Percentiles rank a stretch among this genome's conserved stretches.
phyloP scores from a whole-genome alignment of 176 grass and related monocot genomes.

The Phoenix roebelenii region DNA sequence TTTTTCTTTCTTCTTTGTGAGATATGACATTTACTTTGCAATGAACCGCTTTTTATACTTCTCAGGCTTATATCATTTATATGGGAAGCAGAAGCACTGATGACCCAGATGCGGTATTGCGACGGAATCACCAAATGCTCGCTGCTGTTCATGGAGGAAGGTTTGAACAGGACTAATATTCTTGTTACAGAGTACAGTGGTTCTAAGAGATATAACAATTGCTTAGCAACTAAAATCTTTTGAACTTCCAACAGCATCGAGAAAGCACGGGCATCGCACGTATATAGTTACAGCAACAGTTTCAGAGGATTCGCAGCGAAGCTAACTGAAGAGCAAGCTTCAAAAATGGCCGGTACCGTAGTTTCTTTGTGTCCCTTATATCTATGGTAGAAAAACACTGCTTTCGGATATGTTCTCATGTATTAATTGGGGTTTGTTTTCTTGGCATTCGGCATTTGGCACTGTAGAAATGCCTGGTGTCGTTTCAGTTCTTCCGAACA shows the following conservation, averaged over 20 bases:
- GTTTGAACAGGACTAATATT: constrained; percentile 12
- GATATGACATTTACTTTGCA: too few species aligned
- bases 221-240: not conserved
- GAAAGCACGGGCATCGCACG: constrained; percentile 42
- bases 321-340: constrained; percentile 47
- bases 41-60: not conserved
- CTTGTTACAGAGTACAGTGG: not conserved
- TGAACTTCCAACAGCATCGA: constrained; percentile 29
- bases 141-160: constrained; percentile 59
- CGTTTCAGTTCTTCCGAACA: constrained; percentile 56
- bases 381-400: too few species aligned
- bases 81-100: constrained; percentile 36
- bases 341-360: constrained; percentile 46
- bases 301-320: constrained; percentile 73
- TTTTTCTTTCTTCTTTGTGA: not conserved
- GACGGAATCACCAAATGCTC: constrained; percentile 54
- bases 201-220: too few species aligned
- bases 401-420: too few species aligned
- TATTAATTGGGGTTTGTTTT: too few species aligned
- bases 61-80: constrained; percentile 36
- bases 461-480: constrained; percentile 51
- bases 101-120: constrained; percentile 8
- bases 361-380: too few species aligned
- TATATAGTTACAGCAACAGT: constrained; percentile 45
- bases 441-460: not conserved